These are phyloP conservation scores for Handroanthus guayacan DNA, from an alignment of 257 asterid genomes.

Conservation along the genomic window DNA sequence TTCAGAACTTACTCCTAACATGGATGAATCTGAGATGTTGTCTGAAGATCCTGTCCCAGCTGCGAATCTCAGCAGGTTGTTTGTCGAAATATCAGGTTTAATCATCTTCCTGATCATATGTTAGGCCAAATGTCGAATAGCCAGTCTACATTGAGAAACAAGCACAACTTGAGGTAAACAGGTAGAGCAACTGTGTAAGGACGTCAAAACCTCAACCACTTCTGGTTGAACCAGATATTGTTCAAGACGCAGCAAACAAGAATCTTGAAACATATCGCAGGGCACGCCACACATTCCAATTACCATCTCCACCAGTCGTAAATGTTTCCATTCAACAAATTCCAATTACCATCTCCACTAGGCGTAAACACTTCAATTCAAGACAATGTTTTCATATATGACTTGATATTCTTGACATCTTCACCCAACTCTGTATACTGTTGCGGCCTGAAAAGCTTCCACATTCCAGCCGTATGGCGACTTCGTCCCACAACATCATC, in stretches of 20 bases:
- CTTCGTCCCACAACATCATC: slow-evolving; percentile 39
- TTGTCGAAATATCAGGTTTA: not conserved
- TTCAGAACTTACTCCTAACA: too few species aligned
- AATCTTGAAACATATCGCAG: not conserved
- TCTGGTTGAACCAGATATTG: too few species aligned
- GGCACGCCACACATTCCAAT: not conserved
- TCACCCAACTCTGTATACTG: slow-evolving; percentile 47
- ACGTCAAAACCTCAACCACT: too few species aligned
- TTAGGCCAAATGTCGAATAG: not conserved
- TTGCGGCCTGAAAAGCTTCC: slow-evolving; percentile 85
- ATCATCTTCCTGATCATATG: not conserved
- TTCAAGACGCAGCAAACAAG: too few species aligned
- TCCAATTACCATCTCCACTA: not conserved
- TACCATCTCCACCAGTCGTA: not conserved
- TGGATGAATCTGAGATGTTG: not conserved
- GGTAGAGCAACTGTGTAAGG: not conserved
- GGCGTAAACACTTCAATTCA: not conserved
- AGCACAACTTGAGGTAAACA: not conserved
- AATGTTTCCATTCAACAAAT: slow-evolving; percentile 1
- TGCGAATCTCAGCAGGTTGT: not conserved
- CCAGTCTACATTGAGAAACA: not conserved
- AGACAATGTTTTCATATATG: slow-evolving; percentile 54
- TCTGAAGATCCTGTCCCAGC: not conserved
- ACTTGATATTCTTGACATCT: slow-evolving; percentile 62
- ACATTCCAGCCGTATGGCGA: slow-evolving; percentile 77